These are phyloP conservation scores for Rhizopogon roseolus DNA, from an alignment of 768 basidiomycete species.

Conservation along the genomic window DNA sequence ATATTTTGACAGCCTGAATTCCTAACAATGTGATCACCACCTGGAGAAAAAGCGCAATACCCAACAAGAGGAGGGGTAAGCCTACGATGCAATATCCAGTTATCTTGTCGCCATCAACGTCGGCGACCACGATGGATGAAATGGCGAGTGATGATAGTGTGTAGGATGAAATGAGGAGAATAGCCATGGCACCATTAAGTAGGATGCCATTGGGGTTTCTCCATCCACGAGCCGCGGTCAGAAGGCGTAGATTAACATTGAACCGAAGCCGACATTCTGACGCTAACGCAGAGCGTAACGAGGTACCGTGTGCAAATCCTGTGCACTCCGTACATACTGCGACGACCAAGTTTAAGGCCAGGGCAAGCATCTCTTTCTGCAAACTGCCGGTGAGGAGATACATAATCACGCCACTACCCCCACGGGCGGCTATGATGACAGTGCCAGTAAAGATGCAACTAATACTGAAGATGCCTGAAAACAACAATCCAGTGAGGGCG, in stretches of 20 bases:
- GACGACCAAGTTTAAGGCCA: slow-evolving; percentile 23
- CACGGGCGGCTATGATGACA: not conserved
- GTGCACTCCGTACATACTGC: slow-evolving; percentile 24
- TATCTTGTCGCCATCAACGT: too few species aligned
- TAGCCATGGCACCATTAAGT: slow-evolving; percentile 17
- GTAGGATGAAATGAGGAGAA: slow-evolving; percentile 24
- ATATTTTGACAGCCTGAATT: slow-evolving; percentile 14
- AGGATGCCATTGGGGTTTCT: slow-evolving; percentile 19
- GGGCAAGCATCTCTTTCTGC: slow-evolving; percentile 17
- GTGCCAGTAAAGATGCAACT: slow-evolving; percentile 19
- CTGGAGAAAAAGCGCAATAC: slow-evolving; percentile 18
- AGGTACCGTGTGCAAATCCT: slow-evolving; percentile 21
- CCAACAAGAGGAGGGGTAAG: slow-evolving; percentile 23
- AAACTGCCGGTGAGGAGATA: slow-evolving; percentile 6
- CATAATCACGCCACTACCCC: not conserved
- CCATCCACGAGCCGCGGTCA: slow-evolving; percentile 14
- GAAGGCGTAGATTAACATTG: slow-evolving; percentile 25
- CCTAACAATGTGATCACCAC: slow-evolving; percentile 18
- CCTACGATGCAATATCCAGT: slow-evolving; percentile 16
- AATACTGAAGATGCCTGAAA: slow-evolving; percentile 16
- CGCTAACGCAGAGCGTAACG: slow-evolving; percentile 23
- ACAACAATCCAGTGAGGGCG: slow-evolving; percentile 18
- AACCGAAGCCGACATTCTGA: slow-evolving; percentile 20
- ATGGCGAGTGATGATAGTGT: slow-evolving; percentile 19
- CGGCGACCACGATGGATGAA: too few species aligned